These are phyloP conservation scores for Raphidocelis subcapitata DNA, from an alignment of 139 green algal genomes.

Conservation along the genomic window DNA sequence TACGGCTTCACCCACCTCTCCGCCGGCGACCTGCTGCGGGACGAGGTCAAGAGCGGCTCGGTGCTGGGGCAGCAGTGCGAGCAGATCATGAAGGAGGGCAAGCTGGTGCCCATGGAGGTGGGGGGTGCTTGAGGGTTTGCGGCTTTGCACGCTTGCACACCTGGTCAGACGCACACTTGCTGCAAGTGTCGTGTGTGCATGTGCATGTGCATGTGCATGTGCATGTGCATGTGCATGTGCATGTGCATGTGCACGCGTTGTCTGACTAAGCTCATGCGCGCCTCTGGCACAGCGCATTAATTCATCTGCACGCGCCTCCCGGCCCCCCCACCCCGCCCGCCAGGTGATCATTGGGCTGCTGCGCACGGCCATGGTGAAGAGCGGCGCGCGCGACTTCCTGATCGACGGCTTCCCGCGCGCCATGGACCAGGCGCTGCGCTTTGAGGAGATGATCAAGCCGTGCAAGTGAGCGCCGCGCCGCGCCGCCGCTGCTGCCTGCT, in stretches of 20 bases:
- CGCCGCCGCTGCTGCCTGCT: too few species aligned
- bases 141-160: too few species aligned
- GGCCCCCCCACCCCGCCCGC: too few species aligned
- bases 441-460: constrained; percentile 60
- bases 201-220: too few species aligned
- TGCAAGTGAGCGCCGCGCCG: constrained; percentile 17
- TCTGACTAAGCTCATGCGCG: too few species aligned
- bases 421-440: constrained; percentile 72
- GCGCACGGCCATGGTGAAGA: constrained; percentile 65
- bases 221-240: too few species aligned
- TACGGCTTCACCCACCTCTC: constrained; percentile 51
- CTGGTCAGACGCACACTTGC: too few species aligned
- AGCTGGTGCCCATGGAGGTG: constrained; percentile 72
- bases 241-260: too few species aligned
- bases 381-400: constrained; percentile 59
- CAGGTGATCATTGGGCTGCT: constrained; percentile 74
- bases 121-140: not conserved
- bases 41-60: constrained; percentile 65
- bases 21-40: constrained; percentile 78
- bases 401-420: constrained; percentile 93
- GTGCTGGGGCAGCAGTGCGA: constrained; percentile 63
- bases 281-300: too few species aligned
- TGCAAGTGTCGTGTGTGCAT: too few species aligned
- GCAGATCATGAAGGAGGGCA: constrained; percentile 79
- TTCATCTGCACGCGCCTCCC: too few species aligned